phyloP scores from a whole-genome alignment of 768 basidiomycete species.

The Tricholoma flavovirens region DNA sequence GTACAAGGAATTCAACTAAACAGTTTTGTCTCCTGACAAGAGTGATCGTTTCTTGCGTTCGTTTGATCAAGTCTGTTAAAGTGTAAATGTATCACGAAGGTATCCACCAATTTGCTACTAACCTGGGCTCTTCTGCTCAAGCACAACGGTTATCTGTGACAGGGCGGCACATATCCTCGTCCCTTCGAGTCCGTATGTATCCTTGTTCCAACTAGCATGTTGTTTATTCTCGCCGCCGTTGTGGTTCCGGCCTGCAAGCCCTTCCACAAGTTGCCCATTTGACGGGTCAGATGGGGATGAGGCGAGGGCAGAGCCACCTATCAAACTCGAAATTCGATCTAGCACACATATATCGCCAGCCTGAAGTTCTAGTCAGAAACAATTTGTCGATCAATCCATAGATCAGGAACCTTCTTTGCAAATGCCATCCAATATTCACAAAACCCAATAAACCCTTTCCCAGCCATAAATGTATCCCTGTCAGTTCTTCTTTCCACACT shows the following conservation, averaged over 20 bases:
- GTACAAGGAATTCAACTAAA: slow-evolving; percentile 12
- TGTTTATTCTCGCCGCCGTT: not conserved
- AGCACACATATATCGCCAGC: not conserved
- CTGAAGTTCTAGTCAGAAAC: not conserved
- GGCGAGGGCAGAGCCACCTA: slow-evolving; percentile 20
- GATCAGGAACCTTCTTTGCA: slow-evolving; percentile 50
- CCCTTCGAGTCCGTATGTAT: slow-evolving; percentile 12
- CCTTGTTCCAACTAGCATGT: not conserved
- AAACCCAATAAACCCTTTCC: slow-evolving; percentile 50
- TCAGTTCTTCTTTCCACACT: slow-evolving; percentile 33
- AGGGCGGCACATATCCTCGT: slow-evolving; percentile 38
- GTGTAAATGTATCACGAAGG: not conserved
- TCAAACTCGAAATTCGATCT: slow-evolving; percentile 18
- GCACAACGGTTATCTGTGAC: slow-evolving; percentile 36
- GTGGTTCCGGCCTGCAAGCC: not conserved
- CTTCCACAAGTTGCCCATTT: not conserved
- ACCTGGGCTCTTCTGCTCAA: slow-evolving; percentile 25
- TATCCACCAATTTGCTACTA: not conserved
- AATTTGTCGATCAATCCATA: not conserved
- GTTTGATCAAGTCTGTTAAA: slow-evolving; percentile 9
- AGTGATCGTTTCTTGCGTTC: slow-evolving; percentile 15
- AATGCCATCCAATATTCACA: slow-evolving; percentile 72
- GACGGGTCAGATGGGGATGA: slow-evolving; percentile 12
- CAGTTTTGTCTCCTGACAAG: slow-evolving; percentile 13
- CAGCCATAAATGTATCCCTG: slow-evolving; percentile 36